Evolutionary conservation across 345 rosid species (phyloP).

Genomic region (Corymbia maculata): DNA sequence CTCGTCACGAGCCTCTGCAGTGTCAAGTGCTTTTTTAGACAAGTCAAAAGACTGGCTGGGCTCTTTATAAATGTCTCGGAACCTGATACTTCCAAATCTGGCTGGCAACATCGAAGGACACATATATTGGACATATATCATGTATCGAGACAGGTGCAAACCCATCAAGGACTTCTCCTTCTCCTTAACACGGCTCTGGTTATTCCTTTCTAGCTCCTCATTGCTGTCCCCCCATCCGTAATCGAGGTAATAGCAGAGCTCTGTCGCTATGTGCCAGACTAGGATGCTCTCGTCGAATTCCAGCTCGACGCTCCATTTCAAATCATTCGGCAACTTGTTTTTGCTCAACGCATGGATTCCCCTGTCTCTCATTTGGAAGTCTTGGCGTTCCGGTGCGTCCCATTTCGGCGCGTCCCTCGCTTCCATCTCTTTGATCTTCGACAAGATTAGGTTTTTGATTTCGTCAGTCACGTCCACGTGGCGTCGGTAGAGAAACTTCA

Average conservation of each 20-base stretch:
- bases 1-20: accelerated
- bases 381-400: no score
- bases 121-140: not conserved
- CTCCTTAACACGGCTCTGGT: no score
- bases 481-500: not conserved
- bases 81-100: not conserved
- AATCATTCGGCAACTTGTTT: no score
- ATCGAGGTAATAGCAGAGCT: not conserved
- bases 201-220: not conserved
- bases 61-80: not conserved
- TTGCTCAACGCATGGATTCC: not conserved
- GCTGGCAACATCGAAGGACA: not conserved
- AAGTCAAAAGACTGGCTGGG: no score
- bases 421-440: not conserved
- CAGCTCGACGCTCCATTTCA: not conserved
- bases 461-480: not conserved
- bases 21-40: accelerated
- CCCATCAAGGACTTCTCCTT: not conserved
- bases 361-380: not conserved
- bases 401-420: not conserved
- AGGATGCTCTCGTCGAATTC: conserved; percentile 1
- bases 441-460: not conserved
- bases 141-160: not conserved
- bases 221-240: no score
- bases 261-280: conserved; percentile 1